These are phyloP conservation scores for Aureoboletus auriporus DNA, from an alignment of 768 basidiomycete species.

Conservation along the genomic window DNA sequence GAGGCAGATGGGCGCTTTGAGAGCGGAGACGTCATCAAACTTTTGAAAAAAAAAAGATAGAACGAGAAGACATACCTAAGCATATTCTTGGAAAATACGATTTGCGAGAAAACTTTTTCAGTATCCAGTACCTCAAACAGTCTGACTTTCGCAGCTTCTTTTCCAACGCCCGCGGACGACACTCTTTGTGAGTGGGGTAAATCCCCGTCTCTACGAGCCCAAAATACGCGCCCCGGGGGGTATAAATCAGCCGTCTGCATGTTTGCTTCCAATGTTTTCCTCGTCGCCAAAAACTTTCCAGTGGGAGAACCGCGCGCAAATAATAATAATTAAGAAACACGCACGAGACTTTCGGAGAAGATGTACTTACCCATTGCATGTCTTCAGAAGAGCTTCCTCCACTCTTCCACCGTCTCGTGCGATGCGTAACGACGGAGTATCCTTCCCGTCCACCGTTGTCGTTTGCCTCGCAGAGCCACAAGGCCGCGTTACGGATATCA, in stretches of 20 bases:
- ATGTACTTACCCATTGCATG: slow-evolving; percentile 45
- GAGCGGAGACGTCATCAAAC: slow-evolving; percentile 1
- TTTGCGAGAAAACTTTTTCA: slow-evolving; percentile 73
- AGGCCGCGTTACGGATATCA: slow-evolving; percentile 68
- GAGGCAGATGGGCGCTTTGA: slow-evolving; percentile 67
- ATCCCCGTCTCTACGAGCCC: slow-evolving; percentile 74
- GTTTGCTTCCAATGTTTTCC: slow-evolving; percentile 82
- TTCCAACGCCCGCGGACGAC: slow-evolving; percentile 12
- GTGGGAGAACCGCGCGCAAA: neutral
- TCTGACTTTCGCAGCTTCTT: slow-evolving; percentile 50
- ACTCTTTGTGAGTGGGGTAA: slow-evolving; percentile 47
- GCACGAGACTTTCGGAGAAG: neutral
- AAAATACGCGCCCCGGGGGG: slow-evolving; percentile 74
- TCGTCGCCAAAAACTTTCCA: slow-evolving; percentile 66
- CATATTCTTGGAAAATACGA: slow-evolving; percentile 82
- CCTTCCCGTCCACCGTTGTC: slow-evolving; percentile 36
- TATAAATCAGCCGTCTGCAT: slow-evolving; percentile 72
- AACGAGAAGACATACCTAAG: slow-evolving; percentile 50
- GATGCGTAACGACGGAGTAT: slow-evolving; percentile 37
- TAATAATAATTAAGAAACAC: neutral
- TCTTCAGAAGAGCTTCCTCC: slow-evolving; percentile 52
- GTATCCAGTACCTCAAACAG: slow-evolving; percentile 77
- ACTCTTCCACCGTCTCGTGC: slow-evolving; percentile 60
- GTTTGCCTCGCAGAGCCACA: slow-evolving; percentile 78
- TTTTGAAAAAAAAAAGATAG: neutral